Evolutionary conservation across 2,329 filamentous ascomycete species (phyloP).

Genomic region (Fusarium tjaetaba): DNA sequence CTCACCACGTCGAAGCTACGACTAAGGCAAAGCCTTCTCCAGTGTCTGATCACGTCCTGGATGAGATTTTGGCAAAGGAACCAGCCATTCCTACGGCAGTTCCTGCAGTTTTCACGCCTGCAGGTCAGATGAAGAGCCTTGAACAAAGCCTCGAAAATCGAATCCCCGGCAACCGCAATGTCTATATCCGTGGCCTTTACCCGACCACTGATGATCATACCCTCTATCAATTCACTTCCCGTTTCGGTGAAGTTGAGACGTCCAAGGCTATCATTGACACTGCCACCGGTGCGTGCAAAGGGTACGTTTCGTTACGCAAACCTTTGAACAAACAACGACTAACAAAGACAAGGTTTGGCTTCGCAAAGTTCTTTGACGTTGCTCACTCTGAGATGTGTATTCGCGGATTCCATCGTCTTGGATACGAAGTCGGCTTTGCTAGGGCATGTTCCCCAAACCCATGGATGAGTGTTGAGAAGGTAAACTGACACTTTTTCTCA

Average conservation of each 20-base stretch:
- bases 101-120: conserved; percentile 86
- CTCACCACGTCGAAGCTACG: conserved; percentile 52
- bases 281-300: conserved; percentile 92
- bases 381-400: conserved; percentile 95
- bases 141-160: conserved; percentile 96
- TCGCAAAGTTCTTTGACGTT: conserved; percentile 92
- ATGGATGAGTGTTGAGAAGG: background rate
- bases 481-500: conserved; percentile 49
- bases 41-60: conserved; percentile 62
- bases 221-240: conserved; percentile 80
- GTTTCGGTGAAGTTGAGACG: conserved; percentile 93
- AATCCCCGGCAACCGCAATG: conserved; percentile 91
- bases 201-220: conserved; percentile 95
- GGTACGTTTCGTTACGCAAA: conserved; percentile 66
- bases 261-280: conserved; percentile 99
- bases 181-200: conserved; percentile 96
- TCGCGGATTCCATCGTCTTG: conserved; percentile 90
- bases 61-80: conserved; percentile 76
- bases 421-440: conserved; percentile 98
- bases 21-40: conserved; percentile 55
- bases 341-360: conserved; percentile 78
- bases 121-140: conserved; percentile 86
- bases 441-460: conserved; percentile 65
- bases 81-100: conserved; percentile 88
- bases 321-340: background rate